These are phyloP conservation scores for Candida ortonii DNA, from an alignment of 805 yeast genomes.

Conservation along the genomic window DNA sequence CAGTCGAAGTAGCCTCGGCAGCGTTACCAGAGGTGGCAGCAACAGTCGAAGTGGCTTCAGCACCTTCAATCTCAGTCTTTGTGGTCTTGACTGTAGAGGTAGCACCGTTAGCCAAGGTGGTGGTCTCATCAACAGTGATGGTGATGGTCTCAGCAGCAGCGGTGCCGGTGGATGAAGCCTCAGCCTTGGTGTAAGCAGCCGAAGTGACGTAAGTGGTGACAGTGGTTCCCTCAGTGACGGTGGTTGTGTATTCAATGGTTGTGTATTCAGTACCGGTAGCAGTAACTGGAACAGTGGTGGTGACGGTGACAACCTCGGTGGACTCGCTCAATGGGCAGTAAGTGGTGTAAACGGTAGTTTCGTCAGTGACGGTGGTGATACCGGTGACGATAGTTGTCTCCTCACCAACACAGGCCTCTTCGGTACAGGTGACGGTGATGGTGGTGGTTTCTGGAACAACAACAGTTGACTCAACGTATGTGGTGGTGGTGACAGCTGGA, in stretches of 20 bases:
- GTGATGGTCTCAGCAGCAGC: conserved; percentile 15
- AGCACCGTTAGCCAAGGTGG: conserved; percentile 4
- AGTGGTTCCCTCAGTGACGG: conserved; percentile 14
- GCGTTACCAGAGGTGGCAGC: conserved; percentile 4
- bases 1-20: conserved; percentile 6
- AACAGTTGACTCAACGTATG: conserved; percentile 9
- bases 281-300: conserved; percentile 5
- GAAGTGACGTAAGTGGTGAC: conserved; percentile 6
- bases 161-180: conserved; percentile 4
- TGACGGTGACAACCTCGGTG: conserved; percentile 7
- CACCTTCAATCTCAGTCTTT: conserved; percentile 1
- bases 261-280: conserved; percentile 4
- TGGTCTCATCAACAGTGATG: conserved; percentile 8
- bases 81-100: conserved; percentile 5
- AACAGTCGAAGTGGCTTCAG: conserved; percentile 3
- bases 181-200: conserved; percentile 7
- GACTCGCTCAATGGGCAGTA: conserved; percentile 11
- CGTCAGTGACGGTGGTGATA: conserved; percentile 19
- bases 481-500: conserved; percentile 17
- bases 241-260: conserved; percentile 7
- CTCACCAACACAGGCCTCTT: conserved; percentile 14
- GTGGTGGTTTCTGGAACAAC: conserved; percentile 16
- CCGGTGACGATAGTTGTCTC: conserved; percentile 19
- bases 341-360: conserved; percentile 5
- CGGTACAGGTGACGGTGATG: conserved; percentile 21